Conservation (phyloP, 202 grass and related monocot genomes). For the Panicum hallii region DNA sequence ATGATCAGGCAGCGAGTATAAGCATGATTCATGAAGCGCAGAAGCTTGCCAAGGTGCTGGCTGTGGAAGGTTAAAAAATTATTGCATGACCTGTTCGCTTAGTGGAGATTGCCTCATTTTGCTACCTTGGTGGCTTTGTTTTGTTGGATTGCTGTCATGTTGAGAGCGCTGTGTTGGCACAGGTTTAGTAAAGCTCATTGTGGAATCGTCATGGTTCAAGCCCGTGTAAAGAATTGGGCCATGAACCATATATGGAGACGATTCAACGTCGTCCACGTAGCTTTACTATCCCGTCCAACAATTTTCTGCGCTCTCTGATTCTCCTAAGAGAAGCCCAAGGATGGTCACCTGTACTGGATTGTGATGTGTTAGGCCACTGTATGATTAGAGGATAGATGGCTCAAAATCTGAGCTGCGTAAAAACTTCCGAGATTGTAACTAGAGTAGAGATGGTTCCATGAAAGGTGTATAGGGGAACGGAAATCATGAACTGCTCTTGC, state of each 20-base stretch:
- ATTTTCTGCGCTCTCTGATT: constrained; percentile 9
- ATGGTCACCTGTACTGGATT: neutral
- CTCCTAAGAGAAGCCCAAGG: neutral
- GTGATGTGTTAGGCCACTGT: neutral
- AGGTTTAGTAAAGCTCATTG: neutral
- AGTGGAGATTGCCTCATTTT: constrained; percentile 28
- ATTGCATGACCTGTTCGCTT: neutral
- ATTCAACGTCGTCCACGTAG: neutral
- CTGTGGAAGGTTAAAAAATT: constrained; percentile 43
- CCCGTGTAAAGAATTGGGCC: neutral
- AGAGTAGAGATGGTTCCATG: neutral
- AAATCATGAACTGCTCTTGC: constrained; percentile 15
- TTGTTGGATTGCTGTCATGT: constrained; percentile 34
- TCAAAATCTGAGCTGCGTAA: neutral
- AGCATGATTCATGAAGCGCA: constrained; percentile 56
- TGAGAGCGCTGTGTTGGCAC: constrained; percentile 13
- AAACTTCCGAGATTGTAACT: constrained; percentile 24
- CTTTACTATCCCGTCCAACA: neutral
- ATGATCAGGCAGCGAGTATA: constrained; percentile 45
- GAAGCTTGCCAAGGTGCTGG: constrained; percentile 58
- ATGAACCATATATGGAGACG: neutral
- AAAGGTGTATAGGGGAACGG: constrained; percentile 18
- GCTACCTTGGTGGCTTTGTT: neutral
- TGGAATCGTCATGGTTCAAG: neutral
- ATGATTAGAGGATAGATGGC: constrained; percentile 5